phyloP scores from a whole-genome alignment of 1,284 basidiomycete genomes.

The Moniliella sp. region DNA sequence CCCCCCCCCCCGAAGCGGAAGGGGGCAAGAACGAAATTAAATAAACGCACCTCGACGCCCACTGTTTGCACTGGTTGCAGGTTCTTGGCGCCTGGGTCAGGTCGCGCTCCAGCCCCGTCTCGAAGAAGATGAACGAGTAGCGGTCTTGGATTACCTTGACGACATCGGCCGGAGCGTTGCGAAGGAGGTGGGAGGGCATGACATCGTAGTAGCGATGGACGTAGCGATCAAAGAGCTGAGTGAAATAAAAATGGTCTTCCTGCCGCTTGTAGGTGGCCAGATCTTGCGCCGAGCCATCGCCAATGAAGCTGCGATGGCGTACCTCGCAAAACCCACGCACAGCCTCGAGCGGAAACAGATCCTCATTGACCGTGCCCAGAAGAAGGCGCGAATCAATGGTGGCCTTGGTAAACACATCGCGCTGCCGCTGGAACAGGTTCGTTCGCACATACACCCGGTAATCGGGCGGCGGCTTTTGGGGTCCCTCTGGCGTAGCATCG shows the following conservation, averaged over 20 bases:
- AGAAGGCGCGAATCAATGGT: conserved; percentile 69
- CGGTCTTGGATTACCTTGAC: conserved; percentile 43
- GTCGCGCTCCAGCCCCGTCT: conserved; percentile 73
- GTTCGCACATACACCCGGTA: conserved; percentile 45
- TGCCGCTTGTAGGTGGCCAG: conserved; percentile 81
- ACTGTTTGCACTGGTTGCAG: conserved; percentile 63
- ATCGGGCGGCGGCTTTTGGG: neutral
- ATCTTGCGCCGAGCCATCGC: conserved; percentile 40
- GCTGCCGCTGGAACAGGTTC: conserved; percentile 77
- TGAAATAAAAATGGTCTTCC: conserved; percentile 84
- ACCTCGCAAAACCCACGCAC: conserved; percentile 76
- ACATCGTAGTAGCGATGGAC: conserved; percentile 96
- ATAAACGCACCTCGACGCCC: conserved; percentile 57
- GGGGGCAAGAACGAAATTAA: conserved; percentile 1
- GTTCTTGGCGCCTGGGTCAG: conserved; percentile 64
- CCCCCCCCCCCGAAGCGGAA: too few species aligned
- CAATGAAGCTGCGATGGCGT: conserved; percentile 75
- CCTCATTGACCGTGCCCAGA: conserved; percentile 79
- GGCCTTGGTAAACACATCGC: conserved; percentile 61
- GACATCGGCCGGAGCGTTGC: conserved; percentile 43
- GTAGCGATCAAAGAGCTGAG: conserved; percentile 80
- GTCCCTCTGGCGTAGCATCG: conserved; percentile 36
- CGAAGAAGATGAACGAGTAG: conserved; percentile 84
- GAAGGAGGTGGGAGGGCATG: conserved; percentile 60
- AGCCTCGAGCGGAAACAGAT: conserved; percentile 74